Base-by-base conservation (phyloP, 331 rosid genomes). In the Malus hybrid region DNA sequence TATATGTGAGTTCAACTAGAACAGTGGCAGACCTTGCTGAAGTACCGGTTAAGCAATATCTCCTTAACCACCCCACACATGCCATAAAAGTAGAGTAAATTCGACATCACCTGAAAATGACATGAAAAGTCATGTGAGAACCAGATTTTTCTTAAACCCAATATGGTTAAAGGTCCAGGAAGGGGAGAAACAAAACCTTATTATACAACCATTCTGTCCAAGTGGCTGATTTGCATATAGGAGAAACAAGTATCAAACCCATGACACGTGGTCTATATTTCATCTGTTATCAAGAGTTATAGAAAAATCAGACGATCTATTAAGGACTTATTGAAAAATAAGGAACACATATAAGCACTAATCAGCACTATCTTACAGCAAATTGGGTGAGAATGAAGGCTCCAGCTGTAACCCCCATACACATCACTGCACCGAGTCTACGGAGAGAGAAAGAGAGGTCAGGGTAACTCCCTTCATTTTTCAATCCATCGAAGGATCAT, bases 381-480 rank as follows among this genome's bases (percentile, higher is more conserved):
- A 93, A 93, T 73, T 90, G 82, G 77, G 95, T 87, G 69, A 93
- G 91, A 75, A 93, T 80, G 82, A 90, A 93, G 60, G 98, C 98
- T 79, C 98, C 98, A 50, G 98, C 98, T 34, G 96, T 87, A 69
- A 90, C 98, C 61, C 98, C 98, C 95, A 91, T 87, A 73, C 98
- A 93, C 97, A 93, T 93, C 65, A 88, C 98, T 61, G 97, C 87
- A 79, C 86, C 76, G 56, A 91, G 96, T 78, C 98, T 93, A 66
- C 79, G 15, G 28, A 84, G 57, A 76, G 73, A 76, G 80, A 61
- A 36, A 29, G 74, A 77, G 72, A 68, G 20, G 31, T 85, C 80
- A 70, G 80, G 81, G 73, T 76, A 20, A 68, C n/a, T 42, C 27
- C 61, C 42, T 68, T 65, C 50, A 57, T 28, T 57, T 29, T 36